Evolutionary conservation across 208 protist species (phyloP), one percentile per base, ranked within the genome.

Genomic region (Leptomonas seymouri): DNA sequence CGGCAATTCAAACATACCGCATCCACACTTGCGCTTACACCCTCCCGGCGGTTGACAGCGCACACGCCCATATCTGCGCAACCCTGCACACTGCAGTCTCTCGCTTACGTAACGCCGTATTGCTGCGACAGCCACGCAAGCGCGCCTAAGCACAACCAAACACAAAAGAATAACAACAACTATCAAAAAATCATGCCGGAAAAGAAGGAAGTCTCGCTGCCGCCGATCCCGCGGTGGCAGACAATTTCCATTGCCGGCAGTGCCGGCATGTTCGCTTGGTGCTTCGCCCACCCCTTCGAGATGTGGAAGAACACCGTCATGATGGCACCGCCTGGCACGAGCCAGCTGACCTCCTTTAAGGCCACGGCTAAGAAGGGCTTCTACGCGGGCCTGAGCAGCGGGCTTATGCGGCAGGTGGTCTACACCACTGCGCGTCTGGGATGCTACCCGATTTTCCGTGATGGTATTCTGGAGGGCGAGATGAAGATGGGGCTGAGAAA

Each of bases 281-380:
- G 79, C 76, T 90, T 98, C 68, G 78, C 93, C 15, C 94, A 98
- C 59, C 94, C 94, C 20, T 97, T 97, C 67, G 93, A 98, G 78
- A 97, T 95, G 86, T 91, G 94, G 87, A 96, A 96, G 76, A 95
- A 97, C 76, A 94, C 87, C n/a, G 86, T 96, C 30, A 94, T 93
- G 86, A 96, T 68, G 74, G 64, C 88, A 7, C 78, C 84, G 0
- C 66, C 65, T 20, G 87, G 87, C 62, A 82, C 71, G 21, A 85
- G 71, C 45, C 81, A 89, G 79, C 31, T 78, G 49, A 78, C 81
- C 0, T 76, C 67, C 45, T 80, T 90, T 41, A 63, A 56, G 45
- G 71, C 59, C 5, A 92, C 87, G 25, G 66, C 74, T 14, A 76
- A 78, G 60, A 93, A 85, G 28, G 84, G 86, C 18, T 74, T 94